Base-by-base conservation (phyloP, 2,329 filamentous ascomycete species). In the Pyrenophora tritici-repentis region DNA sequence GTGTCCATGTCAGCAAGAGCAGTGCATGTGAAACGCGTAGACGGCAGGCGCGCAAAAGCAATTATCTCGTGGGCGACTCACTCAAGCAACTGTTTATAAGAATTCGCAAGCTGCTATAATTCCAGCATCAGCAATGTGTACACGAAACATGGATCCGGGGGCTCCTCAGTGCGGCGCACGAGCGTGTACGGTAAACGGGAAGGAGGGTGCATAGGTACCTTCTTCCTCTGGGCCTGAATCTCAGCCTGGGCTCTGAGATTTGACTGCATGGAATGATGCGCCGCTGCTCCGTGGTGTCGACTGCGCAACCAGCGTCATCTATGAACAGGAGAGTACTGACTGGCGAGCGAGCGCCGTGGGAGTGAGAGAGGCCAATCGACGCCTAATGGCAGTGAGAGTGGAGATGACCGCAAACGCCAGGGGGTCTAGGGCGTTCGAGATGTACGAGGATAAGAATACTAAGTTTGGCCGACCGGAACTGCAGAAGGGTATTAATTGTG, bases 41-140 rank as follows among this genome's bases (percentile, higher is more conserved):
- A 26, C 24, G 46, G 34, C 33, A 36, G 40, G 40, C 32, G 48
- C 41, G 50, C 47, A 53, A 42, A 24, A 37, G 42, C 16, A 45
- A 16, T 29, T 29, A 29, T 29, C 26, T 12, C 26, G 26, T 9
- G 40, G 35, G 31, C 16, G 39, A 78, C 88, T 77, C 86, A 96
- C 91, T 95, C 89, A 68, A 99, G 85, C 68, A 99, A 84, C 78
- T 96, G 89, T 79, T 96, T 90, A 79, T 99, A 99, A 64, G 94
- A 97, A 76, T 88, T 90, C 73, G 92, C 91, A 81, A 99, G 92
- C 92, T 97, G 75, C 52, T 55, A 48, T 54, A 46, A 38, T 52
- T 42, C 41, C 26, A 45, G 47, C 33, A 34, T 55, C 44, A 55
- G 49, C 53, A 34, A 45, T 8, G 16, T 10, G 35, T 43, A 20